A percentile compares a stretch with the other conserved stretches of the same genome.
Conservation (phyloP, 1,284 basidiomycete species). For the Cutaneotrichosporon sp. region DNA sequence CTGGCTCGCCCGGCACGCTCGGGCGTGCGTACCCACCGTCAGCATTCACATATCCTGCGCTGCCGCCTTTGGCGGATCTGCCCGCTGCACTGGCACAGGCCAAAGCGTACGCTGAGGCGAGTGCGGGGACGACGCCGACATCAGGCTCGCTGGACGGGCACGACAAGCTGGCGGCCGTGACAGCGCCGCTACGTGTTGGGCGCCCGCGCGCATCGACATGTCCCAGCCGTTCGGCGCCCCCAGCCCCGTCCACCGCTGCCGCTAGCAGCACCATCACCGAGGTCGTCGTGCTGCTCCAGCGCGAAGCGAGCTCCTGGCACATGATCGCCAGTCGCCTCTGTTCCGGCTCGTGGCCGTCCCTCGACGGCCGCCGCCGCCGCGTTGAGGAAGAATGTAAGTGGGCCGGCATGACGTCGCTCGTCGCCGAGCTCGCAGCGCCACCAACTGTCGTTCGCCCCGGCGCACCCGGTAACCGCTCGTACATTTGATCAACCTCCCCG, state of each 20-base stretch:
- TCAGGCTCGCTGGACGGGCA: too few relatives aligned
- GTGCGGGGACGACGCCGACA: neutral
- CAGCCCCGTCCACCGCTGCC: too few relatives aligned
- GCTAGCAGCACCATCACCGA: slow-evolving; percentile 12
- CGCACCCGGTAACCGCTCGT: neutral
- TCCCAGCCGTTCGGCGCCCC: neutral
- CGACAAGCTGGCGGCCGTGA: neutral
- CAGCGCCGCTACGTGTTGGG: neutral
- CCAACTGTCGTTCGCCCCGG: neutral
- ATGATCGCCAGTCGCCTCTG: slow-evolving; percentile 25
- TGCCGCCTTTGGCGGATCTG: slow-evolving; percentile 13
- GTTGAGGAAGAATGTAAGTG: slow-evolving; percentile 26
- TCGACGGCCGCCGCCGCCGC: slow-evolving; percentile 13
- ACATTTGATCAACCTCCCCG: neutral
- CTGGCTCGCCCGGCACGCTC: neutral
- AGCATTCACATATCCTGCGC: slow-evolving; percentile 2
- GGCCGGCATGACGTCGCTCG: slow-evolving; percentile 22
- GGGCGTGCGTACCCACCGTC: slow-evolving; percentile 1
- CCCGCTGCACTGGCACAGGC: slow-evolving; percentile 12
- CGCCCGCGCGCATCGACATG: slow-evolving; percentile 13
- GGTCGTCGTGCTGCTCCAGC: slow-evolving; percentile 23
- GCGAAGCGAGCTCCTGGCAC: slow-evolving; percentile 31
- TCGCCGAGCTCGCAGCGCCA: slow-evolving; percentile 14
- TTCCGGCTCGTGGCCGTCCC: slow-evolving; percentile 21
- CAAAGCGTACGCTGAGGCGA: neutral